Evolutionary conservation across 2,329 filamentous ascomycete genomes (phyloP), one percentile per base, ranked within the genome.

Genomic region (Nothomitra cinnamomea): DNA sequence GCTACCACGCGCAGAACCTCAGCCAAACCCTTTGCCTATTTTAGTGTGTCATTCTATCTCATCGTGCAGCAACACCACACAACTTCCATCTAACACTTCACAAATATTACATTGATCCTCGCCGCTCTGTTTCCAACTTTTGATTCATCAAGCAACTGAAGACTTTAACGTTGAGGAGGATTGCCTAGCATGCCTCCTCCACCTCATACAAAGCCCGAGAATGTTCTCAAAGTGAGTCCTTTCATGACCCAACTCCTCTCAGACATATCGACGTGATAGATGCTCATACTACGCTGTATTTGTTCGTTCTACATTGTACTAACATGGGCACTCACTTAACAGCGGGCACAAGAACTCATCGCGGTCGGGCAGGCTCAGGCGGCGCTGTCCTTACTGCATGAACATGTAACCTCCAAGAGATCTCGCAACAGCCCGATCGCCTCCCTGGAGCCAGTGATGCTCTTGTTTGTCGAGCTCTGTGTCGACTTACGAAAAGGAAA

Each of bases 401-500:
- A 98, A 78, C 92, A 98, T 82, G 88, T 96, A 75, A 95, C 88
- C 64, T 95, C 87, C 61, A 98, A 98, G 77, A 80, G 92, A 64
- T 95, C 89, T 64, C 87, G 92, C 67, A 96, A 94, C 82, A 92
- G 87, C 64, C 89, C 92, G 63, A 96, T 96, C 76, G 80, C 84
- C 60, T 94, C 89, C 53, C 75, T 98, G 66, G 92, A 98, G 80
- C 92, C 92, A 60, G 90, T 98, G 61, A 96, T 98, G 89, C 78
- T 96, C 70, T 83, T 95, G 61, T 83, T 98, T 66, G 90, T 98
- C 64, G 88, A 96, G 72, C 80, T 96, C 56, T 95, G 86, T 61
- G 92, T 98, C 64, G 90, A 96, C 66, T 82, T 95, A 64, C 88
- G 92, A 73, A 98, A 96, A 74, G 92, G 92, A 63, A 98, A 98